phyloP scores from a whole-genome alignment of 1,284 basidiomycete genomes.

The Volvariella volvacea region DNA sequence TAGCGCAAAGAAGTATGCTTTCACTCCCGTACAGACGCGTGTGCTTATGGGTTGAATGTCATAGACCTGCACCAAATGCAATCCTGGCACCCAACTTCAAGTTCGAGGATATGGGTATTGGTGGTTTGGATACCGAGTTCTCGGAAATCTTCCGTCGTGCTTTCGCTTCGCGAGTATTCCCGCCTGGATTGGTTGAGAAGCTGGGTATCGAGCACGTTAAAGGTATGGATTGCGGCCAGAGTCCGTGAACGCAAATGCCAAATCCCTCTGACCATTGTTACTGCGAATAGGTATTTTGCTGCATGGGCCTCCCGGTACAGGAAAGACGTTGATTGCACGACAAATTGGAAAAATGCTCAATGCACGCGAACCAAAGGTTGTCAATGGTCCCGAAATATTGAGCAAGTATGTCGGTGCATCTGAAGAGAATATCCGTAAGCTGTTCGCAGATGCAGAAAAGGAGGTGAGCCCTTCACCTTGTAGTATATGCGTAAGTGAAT shows the following conservation, averaged over 20 bases:
- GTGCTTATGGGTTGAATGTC: conserved; percentile 6
- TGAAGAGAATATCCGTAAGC: conserved; percentile 98
- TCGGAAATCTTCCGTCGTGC: conserved; percentile 97
- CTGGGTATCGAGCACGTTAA: conserved; percentile 99
- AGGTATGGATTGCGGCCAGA: conserved; percentile 41
- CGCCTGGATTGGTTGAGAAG: conserved; percentile 94
- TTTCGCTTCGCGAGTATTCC: conserved; percentile 97
- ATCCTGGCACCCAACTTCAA: conserved; percentile 99
- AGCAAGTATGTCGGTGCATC: conserved; percentile 97
- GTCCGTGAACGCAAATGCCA: background rate
- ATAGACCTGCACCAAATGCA: conserved; percentile 85
- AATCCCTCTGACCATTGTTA: background rate
- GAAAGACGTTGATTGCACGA: conserved; percentile 96
- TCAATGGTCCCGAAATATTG: conserved; percentile 96
- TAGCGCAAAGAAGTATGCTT: conserved; percentile 76
- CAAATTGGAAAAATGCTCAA: conserved; percentile 99
- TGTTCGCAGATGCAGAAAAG: conserved; percentile 97
- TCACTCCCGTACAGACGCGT: background rate
- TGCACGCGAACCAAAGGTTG: conserved; percentile 96
- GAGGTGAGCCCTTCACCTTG: conserved; percentile 54
- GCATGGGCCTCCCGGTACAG: conserved; percentile 95
- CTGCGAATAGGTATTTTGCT: conserved; percentile 74
- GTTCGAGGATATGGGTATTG: conserved; percentile 99
- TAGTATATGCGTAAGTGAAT: too few species aligned
- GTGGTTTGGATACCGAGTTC: conserved; percentile 95